Percentiles rank a stretch among this genome's conserved stretches.
phyloP scores from a whole-genome alignment of 2,329 filamentous ascomycete genomes.

The Phoma herbarum region DNA sequence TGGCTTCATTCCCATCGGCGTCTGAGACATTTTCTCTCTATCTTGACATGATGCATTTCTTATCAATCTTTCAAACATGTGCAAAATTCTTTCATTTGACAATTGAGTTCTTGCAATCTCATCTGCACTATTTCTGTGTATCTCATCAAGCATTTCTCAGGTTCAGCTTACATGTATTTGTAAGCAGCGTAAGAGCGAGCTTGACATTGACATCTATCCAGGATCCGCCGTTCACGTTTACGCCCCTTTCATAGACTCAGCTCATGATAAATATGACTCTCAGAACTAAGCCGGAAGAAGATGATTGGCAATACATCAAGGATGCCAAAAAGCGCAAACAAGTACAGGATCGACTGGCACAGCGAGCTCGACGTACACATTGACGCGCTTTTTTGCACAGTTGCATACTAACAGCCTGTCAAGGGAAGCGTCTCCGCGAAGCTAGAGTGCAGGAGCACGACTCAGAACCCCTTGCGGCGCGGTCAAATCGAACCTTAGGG shows the following conservation, averaged over 20 bases:
- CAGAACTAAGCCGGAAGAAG: constrained; percentile 33
- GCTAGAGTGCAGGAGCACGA: neutral
- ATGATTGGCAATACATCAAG: constrained; percentile 47
- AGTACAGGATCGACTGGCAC: constrained; percentile 53
- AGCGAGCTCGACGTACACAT: constrained; percentile 49
- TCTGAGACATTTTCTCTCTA: too few species aligned
- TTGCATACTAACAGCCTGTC: neutral
- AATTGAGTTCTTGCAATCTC: neutral
- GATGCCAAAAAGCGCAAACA: constrained; percentile 52
- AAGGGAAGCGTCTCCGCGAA: constrained; percentile 6
- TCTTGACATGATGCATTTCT: neutral
- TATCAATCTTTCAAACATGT: too few species aligned
- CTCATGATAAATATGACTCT: constrained; percentile 37
- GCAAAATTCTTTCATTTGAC: neutral
- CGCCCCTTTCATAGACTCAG: too few species aligned
- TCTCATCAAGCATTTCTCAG: neutral
- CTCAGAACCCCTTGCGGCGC: neutral
- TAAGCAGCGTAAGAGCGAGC: constrained; percentile 3
- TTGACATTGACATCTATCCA: neutral
- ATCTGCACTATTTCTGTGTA: neutral
- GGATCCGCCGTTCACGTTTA: too few species aligned
- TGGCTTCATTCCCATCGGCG: neutral
- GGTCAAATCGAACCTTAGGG: constrained; percentile 7
- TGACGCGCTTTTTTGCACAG: too few species aligned
- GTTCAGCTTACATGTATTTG: constrained; percentile 6